These are phyloP conservation scores for Hylodesmum podocarpum DNA, from an alignment of 306 rosid genomes.

Conservation along the genomic window DNA sequence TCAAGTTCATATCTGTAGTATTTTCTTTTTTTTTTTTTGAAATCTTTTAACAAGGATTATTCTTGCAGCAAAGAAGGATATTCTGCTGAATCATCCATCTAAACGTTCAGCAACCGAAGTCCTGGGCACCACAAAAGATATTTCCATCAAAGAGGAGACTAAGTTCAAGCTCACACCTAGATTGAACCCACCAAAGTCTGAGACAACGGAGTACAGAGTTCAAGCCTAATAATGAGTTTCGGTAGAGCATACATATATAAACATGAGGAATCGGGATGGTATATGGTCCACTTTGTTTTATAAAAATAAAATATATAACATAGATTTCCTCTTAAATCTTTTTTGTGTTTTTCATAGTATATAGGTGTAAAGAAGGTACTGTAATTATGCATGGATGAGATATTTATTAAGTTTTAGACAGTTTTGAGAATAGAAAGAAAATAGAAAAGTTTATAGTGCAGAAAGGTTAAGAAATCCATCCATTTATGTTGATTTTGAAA, in stretches of 20 bases:
- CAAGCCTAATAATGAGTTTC: background rate
- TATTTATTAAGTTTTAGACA: slow-evolving; percentile 17
- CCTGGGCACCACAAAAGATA: background rate
- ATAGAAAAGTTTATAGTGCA: slow-evolving; percentile 1
- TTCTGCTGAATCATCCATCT: slow-evolving; percentile 49
- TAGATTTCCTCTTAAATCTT: background rate
- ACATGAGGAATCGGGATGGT: background rate
- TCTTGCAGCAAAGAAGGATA: slow-evolving; percentile 59
- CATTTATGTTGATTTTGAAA: background rate
- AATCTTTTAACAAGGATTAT: background rate
- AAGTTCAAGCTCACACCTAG: slow-evolving; percentile 3
- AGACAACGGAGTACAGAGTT: slow-evolving; percentile 6
- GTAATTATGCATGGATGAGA: slow-evolving; percentile 6
- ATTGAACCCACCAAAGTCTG: background rate
- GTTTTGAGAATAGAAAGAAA: slow-evolving; percentile 29
- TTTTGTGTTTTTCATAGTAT: slow-evolving; percentile 16
- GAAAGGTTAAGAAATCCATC: background rate
- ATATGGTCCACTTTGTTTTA: slow-evolving; percentile 17
- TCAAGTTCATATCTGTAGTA: background rate
- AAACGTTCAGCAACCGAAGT: background rate
- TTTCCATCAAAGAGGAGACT: slow-evolving; percentile 1
- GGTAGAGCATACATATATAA: background rate
- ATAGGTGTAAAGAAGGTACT: slow-evolving; percentile 14
- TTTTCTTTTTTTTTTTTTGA: too few species aligned
- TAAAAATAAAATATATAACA: background rate